Evolutionary conservation across 345 rosid genomes (phyloP).

Genomic region (Ricinus communis): DNA sequence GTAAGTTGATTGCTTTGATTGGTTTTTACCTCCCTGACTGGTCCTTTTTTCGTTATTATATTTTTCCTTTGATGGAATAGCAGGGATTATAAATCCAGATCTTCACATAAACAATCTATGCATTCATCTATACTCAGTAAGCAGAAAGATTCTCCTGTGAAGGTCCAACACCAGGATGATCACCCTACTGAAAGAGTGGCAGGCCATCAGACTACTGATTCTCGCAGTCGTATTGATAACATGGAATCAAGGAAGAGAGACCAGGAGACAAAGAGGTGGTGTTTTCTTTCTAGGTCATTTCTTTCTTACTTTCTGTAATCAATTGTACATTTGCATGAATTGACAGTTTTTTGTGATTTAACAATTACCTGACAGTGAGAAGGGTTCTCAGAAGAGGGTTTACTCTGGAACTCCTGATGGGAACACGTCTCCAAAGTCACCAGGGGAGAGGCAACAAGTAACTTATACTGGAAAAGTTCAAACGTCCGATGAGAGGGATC

Average conservation of each 20-base stretch:
- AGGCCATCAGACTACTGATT: constrained; percentile 26
- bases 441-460: constrained; percentile 23
- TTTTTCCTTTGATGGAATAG: constrained; percentile 26
- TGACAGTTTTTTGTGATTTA: constrained; percentile 15
- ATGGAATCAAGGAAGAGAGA: constrained; percentile 36
- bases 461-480: constrained; percentile 25
- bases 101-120: constrained; percentile 30
- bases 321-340: background rate
- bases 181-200: constrained; percentile 28
- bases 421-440: constrained; percentile 39
- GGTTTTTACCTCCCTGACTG: background rate
- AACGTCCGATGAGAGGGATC: constrained; percentile 41
- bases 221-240: constrained; percentile 22
- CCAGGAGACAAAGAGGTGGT: constrained; percentile 55
- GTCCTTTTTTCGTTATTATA: constrained; percentile 15
- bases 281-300: background rate
- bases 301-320: constrained; percentile 12
- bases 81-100: constrained; percentile 33
- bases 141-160: constrained; percentile 34
- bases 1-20: constrained; percentile 8
- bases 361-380: constrained; percentile 52
- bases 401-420: constrained; percentile 36
- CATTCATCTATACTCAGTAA: constrained; percentile 36
- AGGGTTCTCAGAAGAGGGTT: constrained; percentile 35
- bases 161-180: constrained; percentile 29